Base-by-base conservation (phyloP, 192 early-diverging fungal species). In the Backusella westeae region DNA sequence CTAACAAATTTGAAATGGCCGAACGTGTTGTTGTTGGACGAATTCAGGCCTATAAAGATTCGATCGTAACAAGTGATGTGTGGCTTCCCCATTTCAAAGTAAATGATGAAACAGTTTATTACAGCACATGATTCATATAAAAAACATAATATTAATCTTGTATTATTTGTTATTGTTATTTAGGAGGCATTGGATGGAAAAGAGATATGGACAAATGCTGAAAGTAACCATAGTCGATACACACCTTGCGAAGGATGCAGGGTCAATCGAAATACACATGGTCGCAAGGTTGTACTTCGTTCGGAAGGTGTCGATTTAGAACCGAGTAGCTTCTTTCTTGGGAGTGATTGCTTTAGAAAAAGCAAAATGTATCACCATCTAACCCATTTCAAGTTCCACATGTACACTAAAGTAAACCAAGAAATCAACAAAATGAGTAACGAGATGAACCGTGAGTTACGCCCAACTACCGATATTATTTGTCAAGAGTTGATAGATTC, bases 41-140 rank as follows among this genome's bases (percentile, higher is more conserved):
- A 38, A 39, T 74, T 39, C 34, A 74, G 12, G 34, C 53, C 4
- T 74, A 74, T 74, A 34, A 29, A 63, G 72, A 74, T 65, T 74
- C 72, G 4, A 65, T 74, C 6, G 53, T 74, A 65, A 74, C 72
- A 42, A 74, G 72, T 63, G 72, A 74, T 74, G 72, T 65, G n/a
- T 74, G 72, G 72, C 36, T 65, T 23, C 23, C 36, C 12, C 34
- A n/a, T 10, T 74, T 74, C 26, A 74, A 74, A 36, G 72, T 74
- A 65, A 35, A 49, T 12, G 0, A 23, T 34, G 39, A 19, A 49
- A 49, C 38, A 49, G 3, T 12, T 32, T 42, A 15, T 42, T 23
- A 36, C 34, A 69, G n/a, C 35, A 69, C n/a, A 23, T 21, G 21
- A 35, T 19, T 69, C 6, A 69, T 39, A 14, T 39, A 5, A 14